Base-by-base conservation (phyloP, 352 stramenopile species). In the Albugo laibachii region DNA sequence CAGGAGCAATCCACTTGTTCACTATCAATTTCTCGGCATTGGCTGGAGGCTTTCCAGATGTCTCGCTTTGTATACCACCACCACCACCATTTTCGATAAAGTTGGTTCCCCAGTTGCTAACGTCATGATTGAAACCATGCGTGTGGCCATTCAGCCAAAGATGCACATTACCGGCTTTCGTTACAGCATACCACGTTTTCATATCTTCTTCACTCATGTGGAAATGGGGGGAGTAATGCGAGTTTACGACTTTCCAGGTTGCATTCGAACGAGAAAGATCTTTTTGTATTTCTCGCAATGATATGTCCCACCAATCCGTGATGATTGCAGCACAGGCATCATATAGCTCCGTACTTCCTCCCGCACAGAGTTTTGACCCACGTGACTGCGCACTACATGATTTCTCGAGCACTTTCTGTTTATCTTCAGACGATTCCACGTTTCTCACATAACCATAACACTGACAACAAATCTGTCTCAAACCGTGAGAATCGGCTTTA, bases 191-290 rank as follows among this genome's bases (percentile, higher is more conserved):
- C 78, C 78, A 92, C 47, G 76, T 65, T 58, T 88, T 83, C 75
- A 92, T 88, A 66, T 85, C 86, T 52, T 82, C 67, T 41, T 81
- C 69, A 48, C 61, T 83, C 78, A 92, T 92, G 65, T 92, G 78
- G 52, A 86, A 86, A 56, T 88, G 75, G 18, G 79, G 76, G 45
- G 76, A 92, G 65, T 92, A 92, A 63, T 92, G 79, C 57, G 79
- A 87, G 62, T 89, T 92, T 43, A 92, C 67, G 44, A 89, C 61
- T 66, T 89, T 92, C 69, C 73, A 92, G 11, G 72, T 85, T 13
- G 79, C 76, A 37, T 45, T 89, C 0, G 79, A 92, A 2, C 56
- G 55, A 48, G 60, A 59, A 5, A 92, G 49, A 44, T 92, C 79
- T 52, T 69, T 69, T 54, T 83, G 54, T 10, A 86, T 59, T 36